Conservation (phyloP, 2,329 filamentous ascomycete genomes). For the Fusarium penzigii region DNA sequence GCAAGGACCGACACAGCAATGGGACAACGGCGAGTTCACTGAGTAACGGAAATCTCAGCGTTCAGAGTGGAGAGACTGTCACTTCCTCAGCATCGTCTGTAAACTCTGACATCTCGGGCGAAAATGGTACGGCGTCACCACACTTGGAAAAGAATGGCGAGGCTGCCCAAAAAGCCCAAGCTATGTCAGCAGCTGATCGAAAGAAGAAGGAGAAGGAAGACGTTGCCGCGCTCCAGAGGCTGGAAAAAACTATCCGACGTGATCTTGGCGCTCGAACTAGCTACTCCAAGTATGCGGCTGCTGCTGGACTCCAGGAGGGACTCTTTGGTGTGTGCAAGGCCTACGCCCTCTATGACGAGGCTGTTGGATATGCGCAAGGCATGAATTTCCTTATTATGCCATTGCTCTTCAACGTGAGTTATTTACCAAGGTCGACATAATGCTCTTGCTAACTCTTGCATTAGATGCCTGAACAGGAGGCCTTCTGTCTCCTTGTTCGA, state of each 20-base stretch:
- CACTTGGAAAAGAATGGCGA: conserved; percentile 65
- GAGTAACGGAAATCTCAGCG: conserved; percentile 56
- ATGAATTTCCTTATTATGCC: conserved; percentile 99
- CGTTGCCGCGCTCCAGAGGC: conserved; percentile 68
- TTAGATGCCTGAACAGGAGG: conserved; percentile 94
- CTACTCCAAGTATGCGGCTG: conserved; percentile 93
- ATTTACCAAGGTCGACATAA: too few relatives aligned
- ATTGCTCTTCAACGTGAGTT: conserved; percentile 81
- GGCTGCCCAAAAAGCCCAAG: conserved; percentile 64
- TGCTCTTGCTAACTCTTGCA: conserved; percentile 5
- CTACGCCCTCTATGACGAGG: conserved; percentile 93
- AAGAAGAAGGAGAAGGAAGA: conserved; percentile 82
- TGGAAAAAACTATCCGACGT: conserved; percentile 89
- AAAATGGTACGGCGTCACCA: conserved; percentile 57
- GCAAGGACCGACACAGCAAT: conserved; percentile 63
- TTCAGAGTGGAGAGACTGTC: conserved; percentile 63
- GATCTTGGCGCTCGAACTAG: conserved; percentile 92
- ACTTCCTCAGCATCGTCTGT: conserved; percentile 83
- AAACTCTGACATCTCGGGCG: conserved; percentile 73
- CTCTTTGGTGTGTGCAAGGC: conserved; percentile 96
- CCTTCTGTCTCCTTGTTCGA: conserved; percentile 88
- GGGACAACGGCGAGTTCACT: conserved; percentile 51
- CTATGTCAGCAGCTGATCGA: conserved; percentile 63
- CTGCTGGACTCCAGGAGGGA: conserved; percentile 87
- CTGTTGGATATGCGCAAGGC: conserved; percentile 93